Evolutionary conservation across 2,329 filamentous ascomycete genomes (phyloP).

Genomic region (Colletotrichum orbiculare): DNA sequence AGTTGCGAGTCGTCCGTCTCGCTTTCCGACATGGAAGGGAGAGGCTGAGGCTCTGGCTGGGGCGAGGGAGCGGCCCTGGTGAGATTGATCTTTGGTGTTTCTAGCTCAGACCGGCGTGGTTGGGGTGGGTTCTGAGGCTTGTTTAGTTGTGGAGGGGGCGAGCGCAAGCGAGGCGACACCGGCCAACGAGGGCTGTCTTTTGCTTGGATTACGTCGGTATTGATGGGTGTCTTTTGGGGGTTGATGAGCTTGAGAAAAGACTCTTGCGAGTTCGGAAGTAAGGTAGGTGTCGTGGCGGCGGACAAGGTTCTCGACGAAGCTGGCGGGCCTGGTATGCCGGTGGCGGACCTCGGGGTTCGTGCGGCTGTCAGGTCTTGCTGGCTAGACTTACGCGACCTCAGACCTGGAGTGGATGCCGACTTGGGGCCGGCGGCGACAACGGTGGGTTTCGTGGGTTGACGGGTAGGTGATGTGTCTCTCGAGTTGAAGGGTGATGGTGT

Average conservation of each 20-base stretch:
- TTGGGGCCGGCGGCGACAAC: constrained; percentile 44
- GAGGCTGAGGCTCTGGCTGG: constrained; percentile 49
- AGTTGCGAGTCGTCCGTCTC: constrained; percentile 63
- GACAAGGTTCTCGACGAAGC: constrained; percentile 76
- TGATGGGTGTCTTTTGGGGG: constrained; percentile 69
- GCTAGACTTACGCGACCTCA: constrained; percentile 74
- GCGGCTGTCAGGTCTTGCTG: constrained; percentile 72
- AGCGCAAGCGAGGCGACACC: constrained; percentile 79
- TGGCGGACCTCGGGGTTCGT: constrained; percentile 60
- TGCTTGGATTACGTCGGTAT: constrained; percentile 53
- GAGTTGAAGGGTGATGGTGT: constrained; percentile 51
- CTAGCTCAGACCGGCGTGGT: constrained; percentile 59
- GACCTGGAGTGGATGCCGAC: constrained; percentile 49
- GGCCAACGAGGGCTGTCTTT: constrained; percentile 78
- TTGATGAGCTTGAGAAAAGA: constrained; percentile 68
- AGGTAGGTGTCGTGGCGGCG: constrained; percentile 72
- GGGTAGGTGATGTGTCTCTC: constrained; percentile 61
- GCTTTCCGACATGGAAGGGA: constrained; percentile 57
- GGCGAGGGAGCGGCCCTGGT: constrained; percentile 61
- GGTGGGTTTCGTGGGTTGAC: constrained; percentile 50
- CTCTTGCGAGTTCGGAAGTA: constrained; percentile 72
- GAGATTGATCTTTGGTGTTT: constrained; percentile 63
- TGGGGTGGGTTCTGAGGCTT: constrained; percentile 57
- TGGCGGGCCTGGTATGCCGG: constrained; percentile 68
- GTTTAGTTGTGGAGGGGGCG: constrained; percentile 73